phyloP scores from a whole-genome alignment of 305 asterid genomes.

The Salvia sclarea region DNA sequence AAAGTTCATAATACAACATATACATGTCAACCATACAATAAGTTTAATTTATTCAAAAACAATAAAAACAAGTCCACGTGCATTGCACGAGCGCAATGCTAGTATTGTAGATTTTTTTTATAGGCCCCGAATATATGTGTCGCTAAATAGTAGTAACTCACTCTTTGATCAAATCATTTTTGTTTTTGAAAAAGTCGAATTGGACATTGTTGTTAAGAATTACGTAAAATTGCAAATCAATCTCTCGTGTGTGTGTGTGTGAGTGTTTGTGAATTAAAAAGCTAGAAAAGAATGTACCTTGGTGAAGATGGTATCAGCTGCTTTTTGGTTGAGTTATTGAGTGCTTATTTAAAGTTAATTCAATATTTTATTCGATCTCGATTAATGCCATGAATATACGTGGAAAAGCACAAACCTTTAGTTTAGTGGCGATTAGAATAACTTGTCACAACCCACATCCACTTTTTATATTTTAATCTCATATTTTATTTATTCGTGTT shows the following conservation, averaged over 20 bases:
- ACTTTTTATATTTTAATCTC: background rate
- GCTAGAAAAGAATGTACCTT: background rate
- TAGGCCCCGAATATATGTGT: too few species aligned
- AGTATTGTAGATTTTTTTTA: background rate
- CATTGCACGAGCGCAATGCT: too few species aligned
- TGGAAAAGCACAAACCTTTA: constrained; percentile 24
- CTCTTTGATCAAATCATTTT: too few species aligned
- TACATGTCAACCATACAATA: too few species aligned
- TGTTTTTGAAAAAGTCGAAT: too few species aligned
- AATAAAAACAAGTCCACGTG: too few species aligned
- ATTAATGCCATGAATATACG: constrained; percentile 27
- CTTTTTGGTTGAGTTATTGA: constrained; percentile 15
- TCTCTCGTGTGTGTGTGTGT: background rate
- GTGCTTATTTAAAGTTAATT: constrained; percentile 3
- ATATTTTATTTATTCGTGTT: background rate
- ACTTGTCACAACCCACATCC: background rate
- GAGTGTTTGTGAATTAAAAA: background rate
- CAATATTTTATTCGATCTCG: constrained; percentile 15
- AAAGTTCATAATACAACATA: too few species aligned
- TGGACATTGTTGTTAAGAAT: too few species aligned
- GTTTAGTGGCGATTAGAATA: constrained; percentile 20
- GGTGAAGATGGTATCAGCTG: background rate
- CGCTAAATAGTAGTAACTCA: too few species aligned
- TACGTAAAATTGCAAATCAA: too few species aligned
- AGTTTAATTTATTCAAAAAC: too few species aligned